Evolutionary conservation across 192 early-diverging fungal genomes (phyloP).

Genomic region (Anaeromyces robustus): DNA sequence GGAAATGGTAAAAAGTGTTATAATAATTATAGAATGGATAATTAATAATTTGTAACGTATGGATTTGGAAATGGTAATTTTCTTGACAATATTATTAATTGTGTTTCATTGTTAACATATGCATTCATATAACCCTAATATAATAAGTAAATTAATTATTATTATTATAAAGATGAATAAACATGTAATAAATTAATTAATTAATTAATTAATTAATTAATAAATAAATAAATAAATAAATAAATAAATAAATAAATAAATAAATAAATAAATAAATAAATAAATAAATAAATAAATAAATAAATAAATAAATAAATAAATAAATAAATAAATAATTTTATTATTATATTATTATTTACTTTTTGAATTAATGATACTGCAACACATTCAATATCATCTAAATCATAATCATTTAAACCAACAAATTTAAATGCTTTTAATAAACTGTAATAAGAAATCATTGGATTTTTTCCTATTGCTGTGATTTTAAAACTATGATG

Average conservation of each 20-base stretch:
- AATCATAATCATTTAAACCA: not conserved
- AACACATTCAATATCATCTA: not conserved
- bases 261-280: no score
- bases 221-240: no score
- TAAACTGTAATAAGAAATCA: not conserved
- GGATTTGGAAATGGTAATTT: not conserved
- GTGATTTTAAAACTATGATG: not conserved
- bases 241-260: no score
- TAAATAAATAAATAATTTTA: no score
- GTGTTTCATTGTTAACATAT: not conserved
- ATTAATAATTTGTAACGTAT: not conserved
- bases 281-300: no score
- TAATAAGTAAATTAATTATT: not conserved
- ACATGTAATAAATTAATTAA: no score
- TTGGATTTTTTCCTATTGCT: not conserved
- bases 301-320: no score
- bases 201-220: no score
- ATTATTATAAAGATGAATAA: not conserved
- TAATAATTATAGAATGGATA: no score
- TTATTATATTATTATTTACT: not conserved
- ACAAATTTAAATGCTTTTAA: not conserved
- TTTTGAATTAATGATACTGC: not conserved
- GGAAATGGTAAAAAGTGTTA: no score
- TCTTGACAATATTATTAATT: not conserved
- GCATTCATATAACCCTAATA: not conserved